Evolutionary conservation across 208 protist species (phyloP), one percentile per base, ranked within the genome.

Genomic region (Pavlovales sp.): DNA sequence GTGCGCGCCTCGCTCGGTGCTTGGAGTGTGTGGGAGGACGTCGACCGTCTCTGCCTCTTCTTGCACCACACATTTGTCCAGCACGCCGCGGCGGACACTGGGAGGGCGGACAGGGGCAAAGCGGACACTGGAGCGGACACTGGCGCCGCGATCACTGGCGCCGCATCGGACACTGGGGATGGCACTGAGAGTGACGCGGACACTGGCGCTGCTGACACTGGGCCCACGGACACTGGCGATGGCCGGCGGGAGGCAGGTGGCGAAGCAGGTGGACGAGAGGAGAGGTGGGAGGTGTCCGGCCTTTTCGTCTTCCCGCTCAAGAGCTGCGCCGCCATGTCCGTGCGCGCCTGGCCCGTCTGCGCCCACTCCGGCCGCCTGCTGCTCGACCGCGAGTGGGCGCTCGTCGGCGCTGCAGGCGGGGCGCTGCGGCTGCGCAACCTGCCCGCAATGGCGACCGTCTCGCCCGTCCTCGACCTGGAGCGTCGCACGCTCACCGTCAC

Each of bases 351-450:
- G 82, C 57, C 38, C 22, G 2, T 86, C 22, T 20, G 67, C 57
- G 22, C 37, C 34, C 0, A 1, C 20, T 26, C 34, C 0, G 47
- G 47, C 37, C 44, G 57, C 34, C 47, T 86, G 22, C 57, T 42
- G 40, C 34, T 36, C 36, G 82, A 86, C 36, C 82, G 82, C 42
- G 82, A 86, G 82, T 86, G 82, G 82, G 82, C 47, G 47, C 8
- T 86, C 32, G 57, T 57, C 28, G 82, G 37, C 34, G 26, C 47
- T 8, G 8, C 11, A 4, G 82, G 82, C 8, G 57, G 0, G 38
- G 36, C 67, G n/a, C 26, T 86, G 36, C 44, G 40, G 57, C 57
- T 86, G 28, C 22, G 32, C 32, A 0, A 39, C 40, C 26, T 77
- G 38, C 82, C 82, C 1, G 20, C 18, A 36, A 0, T 86, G 20